A percentile compares a stretch with the other conserved stretches of the same genome.
Evolutionary conservation across 2,329 filamentous ascomycete species (phyloP).

Genomic region (Microcyclospora tardicrescens): DNA sequence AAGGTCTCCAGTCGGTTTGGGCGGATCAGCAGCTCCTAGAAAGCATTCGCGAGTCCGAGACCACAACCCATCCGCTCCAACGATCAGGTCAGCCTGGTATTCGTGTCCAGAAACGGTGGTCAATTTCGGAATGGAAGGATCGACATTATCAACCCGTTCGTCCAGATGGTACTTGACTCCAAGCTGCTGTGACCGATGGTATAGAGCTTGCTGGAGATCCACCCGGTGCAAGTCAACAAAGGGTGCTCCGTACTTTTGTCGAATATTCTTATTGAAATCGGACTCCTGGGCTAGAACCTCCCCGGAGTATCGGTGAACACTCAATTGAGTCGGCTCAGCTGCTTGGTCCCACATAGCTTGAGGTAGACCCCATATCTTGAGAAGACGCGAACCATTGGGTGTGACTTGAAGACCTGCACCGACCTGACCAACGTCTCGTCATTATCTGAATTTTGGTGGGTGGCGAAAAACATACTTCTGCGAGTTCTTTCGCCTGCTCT

Average conservation of each 20-base stretch:
- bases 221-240: slow-evolving; percentile 46
- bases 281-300: slow-evolving; percentile 34
- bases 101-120: slow-evolving; percentile 25
- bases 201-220: slow-evolving; percentile 42
- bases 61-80: slow-evolving; percentile 52
- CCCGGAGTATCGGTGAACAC: slow-evolving; percentile 38
- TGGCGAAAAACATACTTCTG: slow-evolving; percentile 23
- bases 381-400: slow-evolving; percentile 14
- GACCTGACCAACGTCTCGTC: slow-evolving; percentile 19
- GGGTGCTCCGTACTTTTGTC: slow-evolving; percentile 39
- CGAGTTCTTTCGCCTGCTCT: slow-evolving; percentile 25
- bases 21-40: slow-evolving; percentile 27
- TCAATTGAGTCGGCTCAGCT: slow-evolving; percentile 31
- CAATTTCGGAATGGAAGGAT: slow-evolving; percentile 32
- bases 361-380: slow-evolving; percentile 37
- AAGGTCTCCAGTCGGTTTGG: slow-evolving; percentile 46
- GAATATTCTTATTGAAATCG: slow-evolving; percentile 38
- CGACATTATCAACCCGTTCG: slow-evolving; percentile 31
- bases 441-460: neutral
- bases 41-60: slow-evolving; percentile 39
- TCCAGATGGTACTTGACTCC: slow-evolving; percentile 38
- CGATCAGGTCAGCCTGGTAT: slow-evolving; percentile 39
- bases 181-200: slow-evolving; percentile 35
- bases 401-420: slow-evolving; percentile 39
- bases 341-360: slow-evolving; percentile 23